Conservation (phyloP, 495 filamentous ascomycete species). For the Penicillium chermesinum region DNA sequence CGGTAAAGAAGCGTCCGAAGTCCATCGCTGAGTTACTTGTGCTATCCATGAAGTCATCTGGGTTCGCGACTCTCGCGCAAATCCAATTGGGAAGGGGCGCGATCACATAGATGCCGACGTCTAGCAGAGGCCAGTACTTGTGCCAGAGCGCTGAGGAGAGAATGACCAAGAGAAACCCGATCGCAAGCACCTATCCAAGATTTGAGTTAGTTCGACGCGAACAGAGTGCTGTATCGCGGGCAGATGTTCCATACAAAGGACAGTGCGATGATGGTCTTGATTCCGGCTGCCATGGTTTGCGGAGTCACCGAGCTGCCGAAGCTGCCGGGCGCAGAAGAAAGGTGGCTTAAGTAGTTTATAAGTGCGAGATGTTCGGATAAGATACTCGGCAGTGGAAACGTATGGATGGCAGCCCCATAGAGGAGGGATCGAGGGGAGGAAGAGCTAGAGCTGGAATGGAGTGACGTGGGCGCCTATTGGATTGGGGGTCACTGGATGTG, state of each 20-base stretch:
- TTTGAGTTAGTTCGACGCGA: conserved; percentile 1
- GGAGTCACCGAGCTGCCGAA: conserved; percentile 17
- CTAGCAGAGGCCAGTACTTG: conserved; percentile 87
- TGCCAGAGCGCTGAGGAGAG: conserved; percentile 92
- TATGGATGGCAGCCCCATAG: conserved; percentile 19
- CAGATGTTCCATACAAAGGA: conserved; percentile 68
- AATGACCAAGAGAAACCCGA: conserved; percentile 98
- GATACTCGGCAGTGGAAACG: conserved; percentile 1
- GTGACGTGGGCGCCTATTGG: conserved; percentile 34
- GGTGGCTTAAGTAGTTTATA: background rate
- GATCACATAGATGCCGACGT: conserved; percentile 91
- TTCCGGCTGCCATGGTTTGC: conserved; percentile 78
- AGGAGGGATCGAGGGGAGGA: conserved; percentile 11
- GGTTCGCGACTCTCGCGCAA: conserved; percentile 77
- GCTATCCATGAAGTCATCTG: conserved; percentile 95
- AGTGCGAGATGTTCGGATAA: conserved; percentile 3
- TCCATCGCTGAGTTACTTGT: conserved; percentile 76
- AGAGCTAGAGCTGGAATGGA: conserved; percentile 14
- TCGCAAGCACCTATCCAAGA: conserved; percentile 73
- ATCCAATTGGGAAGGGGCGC: conserved; percentile 96
- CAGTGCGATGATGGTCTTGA: conserved; percentile 97
- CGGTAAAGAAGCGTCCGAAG: conserved; percentile 89
- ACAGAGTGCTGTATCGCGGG: background rate
- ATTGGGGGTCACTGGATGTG: conserved; percentile 26
- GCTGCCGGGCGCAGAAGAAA: conserved; percentile 7